Percentiles rank a stretch among this genome's conserved stretches.
These are phyloP conservation scores for Nannochloropsis salina DNA, from an alignment of 108 stramenopile genomes.

Conservation along the genomic window DNA sequence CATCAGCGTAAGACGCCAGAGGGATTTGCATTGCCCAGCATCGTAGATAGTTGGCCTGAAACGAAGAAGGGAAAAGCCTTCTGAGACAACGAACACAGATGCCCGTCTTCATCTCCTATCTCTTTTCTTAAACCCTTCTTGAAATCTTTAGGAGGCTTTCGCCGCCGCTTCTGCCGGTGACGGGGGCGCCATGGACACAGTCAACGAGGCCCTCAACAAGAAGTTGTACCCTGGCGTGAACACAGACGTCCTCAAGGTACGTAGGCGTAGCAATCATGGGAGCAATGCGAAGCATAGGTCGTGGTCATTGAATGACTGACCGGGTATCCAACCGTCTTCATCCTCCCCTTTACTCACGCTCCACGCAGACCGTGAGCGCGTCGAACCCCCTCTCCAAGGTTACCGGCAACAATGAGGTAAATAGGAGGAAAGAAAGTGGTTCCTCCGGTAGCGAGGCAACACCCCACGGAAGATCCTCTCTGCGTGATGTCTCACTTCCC, in stretches of 20 bases:
- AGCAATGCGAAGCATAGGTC: too few species aligned
- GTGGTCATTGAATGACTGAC: too few species aligned
- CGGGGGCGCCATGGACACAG: not conserved
- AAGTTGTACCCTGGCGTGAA: constrained; percentile 5
- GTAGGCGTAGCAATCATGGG: not conserved
- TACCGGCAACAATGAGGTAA: not conserved
- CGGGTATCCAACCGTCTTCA: too few species aligned
- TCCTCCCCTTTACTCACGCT: too few species aligned
- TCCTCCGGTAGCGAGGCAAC: not conserved
- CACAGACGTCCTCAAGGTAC: not conserved
- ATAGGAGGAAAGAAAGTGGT: not conserved
- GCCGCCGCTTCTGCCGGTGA: not conserved
- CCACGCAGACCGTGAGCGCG: too few species aligned
- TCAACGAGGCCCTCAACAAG: not conserved
- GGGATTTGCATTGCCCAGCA: too few species aligned
- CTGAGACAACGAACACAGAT: too few species aligned
- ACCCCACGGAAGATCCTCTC: not conserved
- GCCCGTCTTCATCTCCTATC: not conserved
- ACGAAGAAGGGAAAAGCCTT: too few species aligned
- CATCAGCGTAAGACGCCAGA: not conserved
- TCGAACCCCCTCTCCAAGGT: too few species aligned
- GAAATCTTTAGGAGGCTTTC: not conserved
- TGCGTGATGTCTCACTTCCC: not conserved
- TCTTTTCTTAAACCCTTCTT: not conserved
- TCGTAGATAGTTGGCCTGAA: too few species aligned